These are phyloP conservation scores for Barnettozyma pratensis DNA, from an alignment of 805 yeast genomes.

Conservation along the genomic window DNA sequence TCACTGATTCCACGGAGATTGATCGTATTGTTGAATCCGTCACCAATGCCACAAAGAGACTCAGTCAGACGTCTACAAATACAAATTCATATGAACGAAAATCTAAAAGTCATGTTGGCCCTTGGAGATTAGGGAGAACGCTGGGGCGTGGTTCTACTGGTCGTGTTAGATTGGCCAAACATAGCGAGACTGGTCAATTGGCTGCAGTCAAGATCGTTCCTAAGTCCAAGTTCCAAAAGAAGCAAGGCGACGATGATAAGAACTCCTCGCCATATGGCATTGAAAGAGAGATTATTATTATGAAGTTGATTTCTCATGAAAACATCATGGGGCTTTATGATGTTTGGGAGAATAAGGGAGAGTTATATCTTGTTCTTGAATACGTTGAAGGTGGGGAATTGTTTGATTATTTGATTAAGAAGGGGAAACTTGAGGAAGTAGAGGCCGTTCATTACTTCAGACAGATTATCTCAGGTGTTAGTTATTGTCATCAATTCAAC, in stretches of 20 bases:
- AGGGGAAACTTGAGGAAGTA: conserved; percentile 80
- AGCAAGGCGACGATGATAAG: conserved; percentile 31
- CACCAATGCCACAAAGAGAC: conserved; percentile 26
- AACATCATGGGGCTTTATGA: conserved; percentile 76
- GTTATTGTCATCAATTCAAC: conserved; percentile 79
- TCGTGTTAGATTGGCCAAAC: conserved; percentile 87
- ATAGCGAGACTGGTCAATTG: conserved; percentile 73
- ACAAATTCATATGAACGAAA: conserved; percentile 27
- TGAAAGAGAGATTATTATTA: conserved; percentile 78
- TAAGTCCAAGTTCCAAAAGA: conserved; percentile 58
- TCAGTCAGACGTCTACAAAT: conserved; percentile 25
- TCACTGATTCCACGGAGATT: conserved; percentile 16
- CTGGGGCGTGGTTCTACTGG: conserved; percentile 97
- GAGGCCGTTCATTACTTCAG: conserved; percentile 90
- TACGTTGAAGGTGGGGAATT: conserved; percentile 97
- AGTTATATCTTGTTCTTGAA: conserved; percentile 81
- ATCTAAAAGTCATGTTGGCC: conserved; percentile 54
- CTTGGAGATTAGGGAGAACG: conserved; percentile 95
- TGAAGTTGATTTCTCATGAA: conserved; percentile 75
- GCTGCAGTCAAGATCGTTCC: conserved; percentile 98
- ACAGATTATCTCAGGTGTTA: conserved; percentile 78
- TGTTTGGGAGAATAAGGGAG: conserved; percentile 84
- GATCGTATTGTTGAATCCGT: conserved; percentile 27
- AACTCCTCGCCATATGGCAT: conserved; percentile 76
- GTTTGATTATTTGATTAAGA: conserved; percentile 83